phyloP scores from a whole-genome alignment of 345 rosid species.

The Melaleuca alternifolia region DNA sequence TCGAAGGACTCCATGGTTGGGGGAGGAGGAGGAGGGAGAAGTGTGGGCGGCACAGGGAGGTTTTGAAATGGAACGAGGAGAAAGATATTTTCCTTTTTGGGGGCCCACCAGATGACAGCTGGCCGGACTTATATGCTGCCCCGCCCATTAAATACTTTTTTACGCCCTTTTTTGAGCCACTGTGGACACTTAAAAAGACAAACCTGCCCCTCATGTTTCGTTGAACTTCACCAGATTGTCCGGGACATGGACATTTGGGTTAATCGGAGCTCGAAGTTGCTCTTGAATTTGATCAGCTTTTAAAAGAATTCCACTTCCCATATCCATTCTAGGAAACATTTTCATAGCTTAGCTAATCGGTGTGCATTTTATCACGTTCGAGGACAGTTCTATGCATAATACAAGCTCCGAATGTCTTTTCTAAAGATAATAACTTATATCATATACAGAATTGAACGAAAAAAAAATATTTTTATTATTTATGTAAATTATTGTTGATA shows the following conservation, averaged over 20 bases:
- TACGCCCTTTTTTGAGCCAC: background rate
- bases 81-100: no score
- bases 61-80: background rate
- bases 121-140: background rate
- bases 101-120: background rate
- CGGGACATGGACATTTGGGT: background rate
- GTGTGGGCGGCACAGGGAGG: background rate
- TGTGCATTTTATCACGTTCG: rapidly evolving
- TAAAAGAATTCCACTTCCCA: no score
- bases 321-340: background rate
- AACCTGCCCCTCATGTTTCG: background rate
- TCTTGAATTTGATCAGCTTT: background rate
- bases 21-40: background rate
- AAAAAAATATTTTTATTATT: no score
- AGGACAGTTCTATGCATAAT: rapidly evolving
- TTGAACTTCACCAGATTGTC: background rate
- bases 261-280: background rate
- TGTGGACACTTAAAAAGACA: background rate
- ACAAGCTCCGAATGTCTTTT: no score
- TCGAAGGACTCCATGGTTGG: conserved; percentile 58
- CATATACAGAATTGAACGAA: no score
- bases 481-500: no score
- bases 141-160: background rate
- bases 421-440: no score
- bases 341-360: rapidly evolving